Evolutionary conservation across 2,329 filamentous ascomycete genomes (phyloP).

Genomic region (Microdochium bolleyi): DNA sequence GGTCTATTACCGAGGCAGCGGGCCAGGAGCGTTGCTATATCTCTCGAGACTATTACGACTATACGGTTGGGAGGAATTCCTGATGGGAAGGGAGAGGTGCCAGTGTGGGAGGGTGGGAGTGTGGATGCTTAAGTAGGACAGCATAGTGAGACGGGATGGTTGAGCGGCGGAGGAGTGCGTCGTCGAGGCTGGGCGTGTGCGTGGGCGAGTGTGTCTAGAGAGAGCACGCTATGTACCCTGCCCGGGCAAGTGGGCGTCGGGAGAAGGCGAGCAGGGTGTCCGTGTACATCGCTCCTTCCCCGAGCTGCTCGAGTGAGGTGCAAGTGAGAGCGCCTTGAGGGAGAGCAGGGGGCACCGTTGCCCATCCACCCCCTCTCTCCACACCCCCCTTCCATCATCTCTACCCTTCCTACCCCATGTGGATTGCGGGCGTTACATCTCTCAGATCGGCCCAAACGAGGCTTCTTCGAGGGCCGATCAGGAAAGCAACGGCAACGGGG

Average conservation of each 20-base stretch:
- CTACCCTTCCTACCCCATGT: too few species aligned
- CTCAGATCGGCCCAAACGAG: conserved; percentile 1
- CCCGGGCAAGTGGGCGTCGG: background rate
- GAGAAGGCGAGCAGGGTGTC: background rate
- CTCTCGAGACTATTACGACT: background rate
- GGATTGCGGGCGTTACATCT: background rate
- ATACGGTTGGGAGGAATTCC: background rate
- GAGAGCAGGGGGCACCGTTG: too few species aligned
- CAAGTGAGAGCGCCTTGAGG: too few species aligned
- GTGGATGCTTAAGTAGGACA: background rate
- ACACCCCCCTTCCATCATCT: too few species aligned
- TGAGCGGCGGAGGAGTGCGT: background rate
- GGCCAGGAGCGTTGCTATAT: background rate
- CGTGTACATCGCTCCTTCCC: background rate
- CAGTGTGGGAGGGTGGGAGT: background rate
- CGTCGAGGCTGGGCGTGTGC: too few species aligned
- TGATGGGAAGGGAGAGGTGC: background rate
- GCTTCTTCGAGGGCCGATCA: background rate
- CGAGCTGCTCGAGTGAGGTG: too few species aligned
- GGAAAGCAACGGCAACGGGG: background rate
- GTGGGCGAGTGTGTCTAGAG: background rate
- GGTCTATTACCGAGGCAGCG: background rate
- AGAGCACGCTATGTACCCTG: background rate
- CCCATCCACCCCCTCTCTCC: too few species aligned
- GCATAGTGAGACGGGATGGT: background rate